Base-by-base conservation (phyloP, 2,329 filamentous ascomycete species). In the Aspergillus phoenicis region DNA sequence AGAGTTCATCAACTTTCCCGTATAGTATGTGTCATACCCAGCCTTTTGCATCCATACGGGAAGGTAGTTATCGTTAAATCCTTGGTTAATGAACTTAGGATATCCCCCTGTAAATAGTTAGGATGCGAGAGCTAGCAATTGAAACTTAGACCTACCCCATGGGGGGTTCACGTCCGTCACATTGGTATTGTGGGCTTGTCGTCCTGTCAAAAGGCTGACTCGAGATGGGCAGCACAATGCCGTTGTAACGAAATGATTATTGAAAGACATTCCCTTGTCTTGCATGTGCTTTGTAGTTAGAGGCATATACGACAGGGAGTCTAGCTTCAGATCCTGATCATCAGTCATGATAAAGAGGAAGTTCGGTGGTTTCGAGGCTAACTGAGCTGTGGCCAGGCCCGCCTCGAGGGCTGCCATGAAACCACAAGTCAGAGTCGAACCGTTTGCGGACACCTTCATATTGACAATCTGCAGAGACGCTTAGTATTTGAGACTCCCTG, bases 21-120 rank as follows among this genome's bases (percentile, higher is more conserved):
- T 85, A 67, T 91, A 91, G 68, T 89, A 91, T 0, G 89, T 63
- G 58, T 85, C 84, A 70, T 91, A 91, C 0, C 88, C 88, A 0
- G 84, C 85, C 4, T 83, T 73, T 65, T 90, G 87, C n/a, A 92
- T 75, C 88, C 89, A 91, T 0, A 91, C 71, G 0, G 89, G 89
- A 0, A 91, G 80, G 62, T 89, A 91, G 38, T 88, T 83, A 1
- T 87, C 82, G 60, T 91, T 90, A 62, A 86, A 81, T 0, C 89
- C 88, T 56, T 89, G 81, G 3, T 78, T 77, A 13, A 91, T 76
- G 59, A 91, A 89, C 67, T 90, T 90, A 1, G 85, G 84, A 66
- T 87, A 91, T 77, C 75, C 72, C 10, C 73, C 61, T 63, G 15
- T 8, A 11, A 43, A 3, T 15, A 3, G n/a, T 43, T 17, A 3